These are phyloP conservation scores for Amphirosellinia nigrospora DNA, from an alignment of 495 filamentous ascomycete species.

Conservation along the genomic window DNA sequence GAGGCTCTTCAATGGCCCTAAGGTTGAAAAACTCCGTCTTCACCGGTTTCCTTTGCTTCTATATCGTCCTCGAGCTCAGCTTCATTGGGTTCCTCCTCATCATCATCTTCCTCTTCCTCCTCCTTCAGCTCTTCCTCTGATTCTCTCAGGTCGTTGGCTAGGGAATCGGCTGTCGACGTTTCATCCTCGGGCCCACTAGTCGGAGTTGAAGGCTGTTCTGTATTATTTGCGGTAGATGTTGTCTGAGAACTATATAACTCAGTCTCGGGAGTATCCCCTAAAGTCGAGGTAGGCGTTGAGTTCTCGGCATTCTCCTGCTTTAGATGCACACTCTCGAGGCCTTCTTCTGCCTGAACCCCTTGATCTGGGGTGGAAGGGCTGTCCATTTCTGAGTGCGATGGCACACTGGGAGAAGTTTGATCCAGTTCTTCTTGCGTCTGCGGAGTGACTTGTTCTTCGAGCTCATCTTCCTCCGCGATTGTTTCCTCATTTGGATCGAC, in stretches of 20 bases:
- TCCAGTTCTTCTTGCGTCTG: not conserved
- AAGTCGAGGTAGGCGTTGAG: not conserved
- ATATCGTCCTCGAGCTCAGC: constrained; percentile 27
- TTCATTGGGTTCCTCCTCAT: constrained; percentile 34
- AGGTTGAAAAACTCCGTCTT: constrained; percentile 28
- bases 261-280: not conserved
- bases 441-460: constrained; percentile 16
- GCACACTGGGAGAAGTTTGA: not conserved
- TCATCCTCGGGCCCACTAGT: not conserved
- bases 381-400: not conserved
- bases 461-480: constrained; percentile 34
- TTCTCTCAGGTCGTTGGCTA: not conserved
- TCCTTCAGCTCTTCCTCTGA: constrained; percentile 21
- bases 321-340: not conserved
- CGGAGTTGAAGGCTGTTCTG: not conserved
- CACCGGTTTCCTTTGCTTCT: constrained; percentile 35
- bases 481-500: constrained; percentile 24
- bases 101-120: constrained; percentile 32
- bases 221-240: not conserved
- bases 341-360: not conserved
- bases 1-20: constrained; percentile 36
- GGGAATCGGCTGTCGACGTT: not conserved
- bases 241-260: not conserved
- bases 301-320: not conserved
- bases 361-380: not conserved